Base-by-base conservation (phyloP, 208 protist genomes). In the Acanthamoeba castellanii region DNA sequence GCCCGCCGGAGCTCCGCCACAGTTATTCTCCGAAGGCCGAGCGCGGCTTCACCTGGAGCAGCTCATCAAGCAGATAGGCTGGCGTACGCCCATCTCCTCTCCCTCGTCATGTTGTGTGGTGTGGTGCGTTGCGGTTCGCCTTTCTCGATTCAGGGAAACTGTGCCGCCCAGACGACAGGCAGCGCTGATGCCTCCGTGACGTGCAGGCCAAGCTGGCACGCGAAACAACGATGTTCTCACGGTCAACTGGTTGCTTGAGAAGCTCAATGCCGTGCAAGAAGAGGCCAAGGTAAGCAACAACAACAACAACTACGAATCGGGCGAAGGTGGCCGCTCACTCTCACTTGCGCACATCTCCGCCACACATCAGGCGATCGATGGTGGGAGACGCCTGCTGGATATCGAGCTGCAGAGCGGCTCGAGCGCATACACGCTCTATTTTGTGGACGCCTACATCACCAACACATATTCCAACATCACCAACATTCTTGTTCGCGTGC, bases 181-280 rank as follows among this genome's bases (percentile, higher is more conserved):
- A n/a, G n/a, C n/a, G n/a, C n/a, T n/a, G n/a, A n/a, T n/a, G n/a
- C n/a, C n/a, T n/a, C 42, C 5, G 42, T 47, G 42, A 47, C 37
- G 42, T 66, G 37, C 64, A 94, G 89, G 89, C 11, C 50, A 59
- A 66, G 68, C 50, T 3, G 89, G 89, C 11, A 94, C 68, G 1
- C 84, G 82, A 50, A 76, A 94, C 89, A 94, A 94, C 89, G 89
- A 94, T 37, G 89, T 94, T 0, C 70, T 66, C 5, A 94, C 89
- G n/a, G 89, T 82, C 14, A 52, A 82, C 0, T 94, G 42, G 45
- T 68, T 94, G 42, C 68, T 84, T 6, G 68, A 82, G n/a, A 84
- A 94, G 47, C 64, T 94, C 16, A 92, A 92, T 37, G 45, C n/a
- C 47, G 34, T 84, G 4, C 70, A 94, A 37, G 55, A 76, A 14